Conservation (phyloP, 441 rosid species). For the Aquilaria agallochum region DNA sequence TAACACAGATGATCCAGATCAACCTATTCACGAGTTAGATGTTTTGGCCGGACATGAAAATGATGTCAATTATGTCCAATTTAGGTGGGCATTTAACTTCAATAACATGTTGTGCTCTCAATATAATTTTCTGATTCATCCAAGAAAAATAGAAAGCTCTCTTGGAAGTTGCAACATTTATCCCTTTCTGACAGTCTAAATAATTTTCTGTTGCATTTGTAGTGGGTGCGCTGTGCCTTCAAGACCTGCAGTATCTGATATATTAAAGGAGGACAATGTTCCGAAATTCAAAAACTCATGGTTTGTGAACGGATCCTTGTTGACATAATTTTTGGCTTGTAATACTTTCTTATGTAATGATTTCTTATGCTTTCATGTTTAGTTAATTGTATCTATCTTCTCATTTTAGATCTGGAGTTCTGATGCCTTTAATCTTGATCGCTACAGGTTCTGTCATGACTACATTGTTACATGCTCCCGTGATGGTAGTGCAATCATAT, state of each 20-base stretch:
- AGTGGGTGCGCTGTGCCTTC: conserved; percentile 84
- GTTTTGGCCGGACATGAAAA: conserved; percentile 78
- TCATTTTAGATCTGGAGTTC: conserved; percentile 5
- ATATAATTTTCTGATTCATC: background rate
- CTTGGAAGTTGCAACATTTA: background rate
- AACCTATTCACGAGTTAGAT: conserved; percentile 75
- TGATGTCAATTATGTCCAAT: conserved; percentile 81
- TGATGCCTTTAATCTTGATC: conserved; percentile 18
- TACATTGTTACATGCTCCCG: conserved; percentile 89
- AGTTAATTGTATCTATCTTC: conserved; percentile 1
- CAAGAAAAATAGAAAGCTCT: too few species aligned
- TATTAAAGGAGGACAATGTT: conserved; percentile 61
- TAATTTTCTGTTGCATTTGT: conserved; percentile 26
- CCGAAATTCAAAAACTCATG: conserved; percentile 75
- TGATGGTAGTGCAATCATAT: conserved; percentile 89
- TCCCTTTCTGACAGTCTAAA: conserved; percentile 9
- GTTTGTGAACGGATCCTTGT: conserved; percentile 36
- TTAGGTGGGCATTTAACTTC: conserved; percentile 39
- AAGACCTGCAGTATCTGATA: conserved; percentile 48
- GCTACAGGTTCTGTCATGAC: conserved; percentile 71
- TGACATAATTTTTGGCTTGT: background rate
- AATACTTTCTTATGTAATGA: conserved; percentile 12
- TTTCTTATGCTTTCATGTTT: conserved; percentile 15
- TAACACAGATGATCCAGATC: conserved; percentile 40
- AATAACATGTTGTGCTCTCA: background rate